Evolutionary conservation across 2,329 filamentous ascomycete genomes (phyloP).

Genomic region (Juglanconis juglandina): DNA sequence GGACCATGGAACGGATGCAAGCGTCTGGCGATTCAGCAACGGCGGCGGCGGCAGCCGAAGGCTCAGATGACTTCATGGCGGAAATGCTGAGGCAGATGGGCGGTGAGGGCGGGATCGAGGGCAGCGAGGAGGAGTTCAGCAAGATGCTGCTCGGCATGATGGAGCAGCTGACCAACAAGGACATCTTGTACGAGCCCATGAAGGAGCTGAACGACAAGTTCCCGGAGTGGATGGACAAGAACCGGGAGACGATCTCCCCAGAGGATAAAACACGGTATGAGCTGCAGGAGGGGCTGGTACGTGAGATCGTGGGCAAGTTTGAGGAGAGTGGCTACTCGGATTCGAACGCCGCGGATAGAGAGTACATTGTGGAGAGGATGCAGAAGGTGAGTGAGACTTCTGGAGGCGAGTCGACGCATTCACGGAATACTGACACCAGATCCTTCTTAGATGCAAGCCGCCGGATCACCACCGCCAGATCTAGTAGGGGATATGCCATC

Average conservation of each 20-base stretch:
- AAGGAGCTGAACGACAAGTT: constrained; percentile 94
- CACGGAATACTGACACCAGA: constrained; percentile 18
- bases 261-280: constrained; percentile 79
- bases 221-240: constrained; percentile 80
- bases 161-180: constrained; percentile 97
- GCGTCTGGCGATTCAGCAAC: constrained; percentile 81
- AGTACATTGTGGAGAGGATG: constrained; percentile 96
- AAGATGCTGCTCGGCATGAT: constrained; percentile 98
- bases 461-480: constrained; percentile 84
- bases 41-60: constrained; percentile 66
- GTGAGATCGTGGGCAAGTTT: constrained; percentile 85
- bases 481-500: constrained; percentile 86
- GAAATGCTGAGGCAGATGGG: constrained; percentile 87
- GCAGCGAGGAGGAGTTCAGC: constrained; percentile 79
- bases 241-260: constrained; percentile 59
- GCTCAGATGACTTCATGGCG: constrained; percentile 76
- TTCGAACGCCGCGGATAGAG: constrained; percentile 73
- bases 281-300: constrained; percentile 74
- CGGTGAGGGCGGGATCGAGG: constrained; percentile 41
- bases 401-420: neutral
- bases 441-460: constrained; percentile 81
- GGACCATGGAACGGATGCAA: constrained; percentile 96
- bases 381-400: constrained; percentile 67
- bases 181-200: constrained; percentile 98
- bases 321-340: constrained; percentile 80